phyloP scores from a whole-genome alignment of 768 basidiomycete genomes.

The Rhodocollybia butyracea region DNA sequence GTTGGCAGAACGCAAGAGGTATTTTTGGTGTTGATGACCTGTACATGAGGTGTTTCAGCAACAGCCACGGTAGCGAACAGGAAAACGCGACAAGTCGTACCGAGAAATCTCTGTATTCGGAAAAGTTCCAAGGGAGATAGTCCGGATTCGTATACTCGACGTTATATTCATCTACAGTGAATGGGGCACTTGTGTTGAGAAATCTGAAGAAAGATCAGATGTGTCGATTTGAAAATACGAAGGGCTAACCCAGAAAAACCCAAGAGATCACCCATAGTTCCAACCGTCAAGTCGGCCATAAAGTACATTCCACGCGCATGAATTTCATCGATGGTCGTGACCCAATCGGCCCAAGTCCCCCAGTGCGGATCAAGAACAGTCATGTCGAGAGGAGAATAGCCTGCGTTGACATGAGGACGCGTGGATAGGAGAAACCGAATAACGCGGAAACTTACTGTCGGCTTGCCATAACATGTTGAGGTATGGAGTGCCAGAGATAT shows the following conservation, averaged over 20 bases:
- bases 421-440: constrained; percentile 9
- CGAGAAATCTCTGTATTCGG: constrained; percentile 81
- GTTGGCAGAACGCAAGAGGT: constrained; percentile 68
- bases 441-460: constrained; percentile 66
- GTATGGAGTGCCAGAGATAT: constrained; percentile 91
- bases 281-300: constrained; percentile 92
- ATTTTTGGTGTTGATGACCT: constrained; percentile 73
- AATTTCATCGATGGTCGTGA: constrained; percentile 65
- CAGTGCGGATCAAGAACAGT: constrained; percentile 90
- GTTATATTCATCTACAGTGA: constrained; percentile 69
- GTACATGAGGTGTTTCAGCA: constrained; percentile 7
- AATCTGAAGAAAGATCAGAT: constrained; percentile 39
- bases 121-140: constrained; percentile 84
- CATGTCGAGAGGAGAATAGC: constrained; percentile 93
- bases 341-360: constrained; percentile 84
- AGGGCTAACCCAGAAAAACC: constrained; percentile 73
- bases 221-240: neutral
- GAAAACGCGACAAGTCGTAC: constrained; percentile 32
- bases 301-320: constrained; percentile 87
- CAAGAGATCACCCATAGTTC: constrained; percentile 86
- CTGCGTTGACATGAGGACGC: no score
- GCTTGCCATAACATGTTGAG: constrained; percentile 96
- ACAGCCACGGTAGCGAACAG: neutral
- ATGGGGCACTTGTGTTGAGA: constrained; percentile 80
- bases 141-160: constrained; percentile 70